These are phyloP conservation scores for Exophiala aquamarina DNA, from an alignment of 2,329 filamentous ascomycete species.

Conservation along the genomic window DNA sequence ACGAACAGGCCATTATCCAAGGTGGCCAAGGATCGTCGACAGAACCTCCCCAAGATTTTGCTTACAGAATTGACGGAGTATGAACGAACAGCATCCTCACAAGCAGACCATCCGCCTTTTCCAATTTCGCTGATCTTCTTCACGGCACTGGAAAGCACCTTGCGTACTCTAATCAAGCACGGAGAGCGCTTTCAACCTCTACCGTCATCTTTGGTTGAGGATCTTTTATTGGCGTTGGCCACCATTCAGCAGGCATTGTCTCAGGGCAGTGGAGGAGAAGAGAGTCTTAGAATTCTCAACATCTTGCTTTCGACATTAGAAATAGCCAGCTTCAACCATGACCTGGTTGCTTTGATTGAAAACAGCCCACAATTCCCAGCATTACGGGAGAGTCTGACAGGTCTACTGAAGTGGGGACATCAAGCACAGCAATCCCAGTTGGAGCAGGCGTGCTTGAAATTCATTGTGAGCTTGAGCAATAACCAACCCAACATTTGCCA, in stretches of 20 bases:
- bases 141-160: constrained; percentile 23
- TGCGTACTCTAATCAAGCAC: constrained; percentile 17
- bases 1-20: constrained; percentile 15
- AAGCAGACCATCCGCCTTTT: background rate
- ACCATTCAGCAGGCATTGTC: constrained; percentile 3
- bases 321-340: constrained; percentile 13
- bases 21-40: constrained; percentile 22
- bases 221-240: constrained; percentile 10
- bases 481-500: constrained; percentile 69
- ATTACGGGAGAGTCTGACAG: constrained; percentile 17
- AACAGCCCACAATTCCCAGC: constrained; percentile 7
- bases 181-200: constrained; percentile 13
- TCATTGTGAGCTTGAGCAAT: constrained; percentile 85
- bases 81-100: constrained; percentile 10
- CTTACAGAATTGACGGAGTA: constrained; percentile 21
- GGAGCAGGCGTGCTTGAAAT: constrained; percentile 55
- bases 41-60: constrained; percentile 26
- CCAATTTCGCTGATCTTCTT: constrained; percentile 10
- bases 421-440: constrained; percentile 16
- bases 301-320: constrained; percentile 22
- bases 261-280: background rate
- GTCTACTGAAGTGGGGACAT: constrained; percentile 13
- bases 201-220: constrained; percentile 9
- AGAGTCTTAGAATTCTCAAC: constrained; percentile 10
- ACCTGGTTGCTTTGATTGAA: constrained; percentile 4